Percentiles rank a stretch among this genome's conserved stretches.
Conservation (phyloP, 164 flowering plant genomes). For the Warburgia ugandensis region DNA sequence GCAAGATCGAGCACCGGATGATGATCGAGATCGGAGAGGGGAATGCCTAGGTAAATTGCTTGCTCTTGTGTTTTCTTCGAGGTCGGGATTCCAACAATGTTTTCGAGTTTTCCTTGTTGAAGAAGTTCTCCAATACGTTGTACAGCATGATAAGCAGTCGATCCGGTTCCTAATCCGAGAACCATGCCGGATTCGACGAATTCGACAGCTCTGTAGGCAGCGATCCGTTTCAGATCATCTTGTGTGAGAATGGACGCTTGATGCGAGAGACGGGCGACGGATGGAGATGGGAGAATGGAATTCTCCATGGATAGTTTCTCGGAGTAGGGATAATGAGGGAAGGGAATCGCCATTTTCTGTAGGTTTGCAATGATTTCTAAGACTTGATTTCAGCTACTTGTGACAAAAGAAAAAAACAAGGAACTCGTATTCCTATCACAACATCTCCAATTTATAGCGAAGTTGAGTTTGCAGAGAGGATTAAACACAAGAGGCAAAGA, state of each 20-base stretch:
- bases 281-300: conserved; percentile 7
- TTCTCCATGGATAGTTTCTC: conserved; percentile 25
- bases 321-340: conserved; percentile 22
- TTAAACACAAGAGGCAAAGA: too few species aligned
- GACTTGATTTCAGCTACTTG: conserved; percentile 4
- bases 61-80: conserved; percentile 71
- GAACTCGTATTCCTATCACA: too few species aligned
- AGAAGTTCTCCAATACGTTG: conserved; percentile 64
- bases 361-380: too few species aligned
- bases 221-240: conserved; percentile 74
- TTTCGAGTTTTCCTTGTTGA: conserved; percentile 47
- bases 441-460: too few species aligned
- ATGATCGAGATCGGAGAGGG: conserved; percentile 66
- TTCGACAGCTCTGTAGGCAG: conserved; percentile 87
- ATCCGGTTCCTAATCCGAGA: conserved; percentile 90
- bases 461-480: too few species aligned
- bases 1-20: conserved; percentile 73
- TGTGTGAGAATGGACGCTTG: conserved; percentile 36
- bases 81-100: conserved; percentile 81
- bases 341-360: conserved; percentile 52
- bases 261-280: conserved; percentile 17
- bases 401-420: too few species aligned
- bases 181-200: conserved; percentile 92
- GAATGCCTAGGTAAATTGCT: conserved; percentile 66
- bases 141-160: conserved; percentile 81